Percentiles rank a stretch among this genome's conserved stretches.
phyloP scores from a whole-genome alignment of 768 basidiomycete species.

The Heimioporus sp. region DNA sequence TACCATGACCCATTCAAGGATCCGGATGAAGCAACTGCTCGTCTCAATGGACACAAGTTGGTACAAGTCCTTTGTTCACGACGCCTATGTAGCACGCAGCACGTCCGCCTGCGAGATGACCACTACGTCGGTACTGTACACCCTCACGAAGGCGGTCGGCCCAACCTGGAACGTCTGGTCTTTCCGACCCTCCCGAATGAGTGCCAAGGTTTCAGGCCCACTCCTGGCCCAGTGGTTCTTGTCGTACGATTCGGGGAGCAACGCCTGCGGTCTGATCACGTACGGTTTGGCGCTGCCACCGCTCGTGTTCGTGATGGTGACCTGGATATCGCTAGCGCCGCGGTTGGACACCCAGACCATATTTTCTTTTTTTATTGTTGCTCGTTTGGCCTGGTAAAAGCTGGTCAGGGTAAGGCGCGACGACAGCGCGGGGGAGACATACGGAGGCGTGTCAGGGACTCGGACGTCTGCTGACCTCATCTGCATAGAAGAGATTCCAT shows the following conservation, averaged over 20 bases:
- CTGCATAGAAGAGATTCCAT: not conserved
- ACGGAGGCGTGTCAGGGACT: too few species aligned
- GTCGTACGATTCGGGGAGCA: not conserved
- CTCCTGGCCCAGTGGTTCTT: constrained; percentile 9
- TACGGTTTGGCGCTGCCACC: constrained; percentile 2
- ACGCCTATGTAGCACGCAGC: not conserved
- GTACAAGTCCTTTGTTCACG: not conserved
- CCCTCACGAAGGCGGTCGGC: constrained; percentile 13
- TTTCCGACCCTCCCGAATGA: constrained; percentile 7
- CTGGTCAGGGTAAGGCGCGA: too few species aligned
- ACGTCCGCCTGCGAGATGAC: constrained; percentile 9
- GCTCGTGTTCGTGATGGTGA: constrained; percentile 9
- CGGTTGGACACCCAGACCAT: constrained; percentile 22
- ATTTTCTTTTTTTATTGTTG: not conserved
- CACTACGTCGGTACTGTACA: constrained; percentile 8
- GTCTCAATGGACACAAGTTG: too few species aligned
- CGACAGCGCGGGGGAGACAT: not conserved
- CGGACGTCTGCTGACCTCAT: not conserved
- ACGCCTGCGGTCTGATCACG: not conserved
- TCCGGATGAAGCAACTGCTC: too few species aligned
- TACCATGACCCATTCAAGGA: too few species aligned
- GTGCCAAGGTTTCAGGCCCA: constrained; percentile 6
- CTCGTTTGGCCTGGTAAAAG: too few species aligned
- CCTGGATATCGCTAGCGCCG: not conserved
- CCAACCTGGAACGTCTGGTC: constrained; percentile 10